Percentiles rank a stretch among this genome's conserved stretches.
These are phyloP conservation scores for Viola pubescens DNA, from an alignment of 441 rosid genomes.

Conservation along the genomic window DNA sequence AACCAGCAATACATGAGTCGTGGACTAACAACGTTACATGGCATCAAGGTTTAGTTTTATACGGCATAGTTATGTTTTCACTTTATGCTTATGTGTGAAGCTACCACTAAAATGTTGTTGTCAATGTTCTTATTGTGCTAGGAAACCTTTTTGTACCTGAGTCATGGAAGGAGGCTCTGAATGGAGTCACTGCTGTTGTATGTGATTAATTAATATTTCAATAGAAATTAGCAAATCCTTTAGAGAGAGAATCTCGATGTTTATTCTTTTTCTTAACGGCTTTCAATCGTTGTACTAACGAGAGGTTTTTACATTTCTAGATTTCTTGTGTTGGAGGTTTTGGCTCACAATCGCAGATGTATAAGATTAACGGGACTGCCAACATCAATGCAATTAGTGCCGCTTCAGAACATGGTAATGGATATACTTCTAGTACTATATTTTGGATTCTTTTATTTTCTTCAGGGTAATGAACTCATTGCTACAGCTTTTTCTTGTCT, in stretches of 20 bases:
- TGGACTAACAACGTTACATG: slow-evolving; percentile 76
- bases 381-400: slow-evolving; percentile 89
- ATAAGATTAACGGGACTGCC: slow-evolving; percentile 92
- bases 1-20: slow-evolving; percentile 57
- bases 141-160: slow-evolving; percentile 85
- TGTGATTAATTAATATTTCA: slow-evolving; percentile 19
- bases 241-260: neutral
- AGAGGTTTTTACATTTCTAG: slow-evolving; percentile 34
- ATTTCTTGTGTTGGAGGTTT: slow-evolving; percentile 94
- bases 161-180: slow-evolving; percentile 73
- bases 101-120: slow-evolving; percentile 10
- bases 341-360: slow-evolving; percentile 90
- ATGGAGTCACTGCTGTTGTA: slow-evolving; percentile 86
- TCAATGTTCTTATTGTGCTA: slow-evolving; percentile 17
- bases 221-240: no score
- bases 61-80: slow-evolving; percentile 7
- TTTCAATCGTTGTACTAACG: no score
- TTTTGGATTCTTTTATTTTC: no score
- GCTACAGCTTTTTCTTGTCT: neutral
- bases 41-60: slow-evolving; percentile 63
- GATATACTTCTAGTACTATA: no score
- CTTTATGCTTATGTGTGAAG: slow-evolving; percentile 6
- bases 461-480: neutral
- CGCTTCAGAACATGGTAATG: slow-evolving; percentile 78
- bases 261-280: slow-evolving; percentile 2